Conservation (phyloP, 768 basidiomycete species). For the Boletus edulis region DNA sequence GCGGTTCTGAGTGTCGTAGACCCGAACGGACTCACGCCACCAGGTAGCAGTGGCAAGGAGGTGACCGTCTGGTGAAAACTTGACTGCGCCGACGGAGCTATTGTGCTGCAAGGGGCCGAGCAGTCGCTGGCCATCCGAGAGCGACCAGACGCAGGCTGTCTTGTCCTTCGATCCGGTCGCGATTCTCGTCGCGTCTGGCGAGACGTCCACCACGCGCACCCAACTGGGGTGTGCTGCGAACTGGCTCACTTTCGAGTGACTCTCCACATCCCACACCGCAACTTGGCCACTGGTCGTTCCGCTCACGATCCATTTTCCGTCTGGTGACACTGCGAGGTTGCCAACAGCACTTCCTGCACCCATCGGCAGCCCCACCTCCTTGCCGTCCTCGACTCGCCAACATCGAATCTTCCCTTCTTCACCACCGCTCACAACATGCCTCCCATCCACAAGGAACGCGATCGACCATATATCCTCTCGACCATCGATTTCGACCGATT, state of each 20-base stretch:
- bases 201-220: slow-evolving; percentile 5
- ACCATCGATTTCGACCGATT: background rate
- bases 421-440: slow-evolving; percentile 4
- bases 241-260: background rate
- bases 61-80: slow-evolving; percentile 7
- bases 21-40: background rate
- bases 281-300: slow-evolving; percentile 5
- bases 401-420: slow-evolving; percentile 1
- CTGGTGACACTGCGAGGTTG: slow-evolving; percentile 1
- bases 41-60: slow-evolving; percentile 6
- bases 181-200: background rate
- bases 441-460: slow-evolving; percentile 7
- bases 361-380: background rate
- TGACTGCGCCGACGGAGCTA: slow-evolving; percentile 5
- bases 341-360: slow-evolving; percentile 1
- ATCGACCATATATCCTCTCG: background rate
- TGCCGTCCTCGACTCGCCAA: slow-evolving; percentile 2
- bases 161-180: slow-evolving; percentile 8
- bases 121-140: background rate
- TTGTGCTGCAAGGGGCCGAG: slow-evolving; percentile 1
- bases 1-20: slow-evolving; percentile 1
- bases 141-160: slow-evolving; percentile 6
- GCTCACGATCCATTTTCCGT: slow-evolving; percentile 1
- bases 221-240: background rate
- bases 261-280: background rate